phyloP scores from a whole-genome alignment of 176 grass and related monocot species.

The Themeda triandra region DNA sequence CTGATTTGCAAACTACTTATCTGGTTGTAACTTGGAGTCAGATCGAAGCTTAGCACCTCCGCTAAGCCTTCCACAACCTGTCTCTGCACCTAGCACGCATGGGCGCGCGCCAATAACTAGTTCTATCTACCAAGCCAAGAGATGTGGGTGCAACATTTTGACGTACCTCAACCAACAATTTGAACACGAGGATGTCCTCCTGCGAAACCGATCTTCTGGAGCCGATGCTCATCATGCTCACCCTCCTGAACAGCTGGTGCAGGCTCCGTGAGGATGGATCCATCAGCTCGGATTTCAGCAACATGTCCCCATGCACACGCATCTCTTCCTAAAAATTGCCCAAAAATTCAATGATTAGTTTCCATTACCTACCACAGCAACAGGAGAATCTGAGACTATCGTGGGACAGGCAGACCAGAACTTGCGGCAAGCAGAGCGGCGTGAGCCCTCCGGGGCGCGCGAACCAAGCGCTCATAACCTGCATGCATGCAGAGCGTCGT shows the following conservation, averaged over 20 bases:
- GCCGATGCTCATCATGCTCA: conserved; percentile 35
- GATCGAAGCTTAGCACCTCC: too few relatives aligned
- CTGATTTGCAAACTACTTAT: too few relatives aligned
- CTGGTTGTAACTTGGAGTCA: too few relatives aligned
- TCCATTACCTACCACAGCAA: background rate
- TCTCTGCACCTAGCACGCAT: too few relatives aligned
- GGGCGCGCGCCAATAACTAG: too few relatives aligned
- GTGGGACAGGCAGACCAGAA: conserved; percentile 38
- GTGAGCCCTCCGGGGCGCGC: conserved; percentile 43
- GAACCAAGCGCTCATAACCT: conserved; percentile 62
- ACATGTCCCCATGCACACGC: conserved; percentile 51
- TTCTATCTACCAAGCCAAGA: background rate
- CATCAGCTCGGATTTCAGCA: conserved; percentile 60
- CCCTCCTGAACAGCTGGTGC: conserved; percentile 49
- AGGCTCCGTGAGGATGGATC: conserved; percentile 45
- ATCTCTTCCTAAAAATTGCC: conserved; percentile 62
- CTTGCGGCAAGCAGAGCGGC: conserved; percentile 61
- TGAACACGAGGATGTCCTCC: conserved; percentile 57
- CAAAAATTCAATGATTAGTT: background rate
- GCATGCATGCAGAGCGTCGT: background rate
- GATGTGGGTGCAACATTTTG: background rate
- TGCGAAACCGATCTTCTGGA: conserved; percentile 31
- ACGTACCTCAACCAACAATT: conserved; percentile 51
- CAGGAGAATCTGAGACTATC: background rate
- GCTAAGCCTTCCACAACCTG: too few relatives aligned